Percentiles rank a stretch among this genome's conserved stretches.
These are phyloP conservation scores for Euphorbia schlechtendalii DNA, from an alignment of 441 rosid species.

Conservation along the genomic window DNA sequence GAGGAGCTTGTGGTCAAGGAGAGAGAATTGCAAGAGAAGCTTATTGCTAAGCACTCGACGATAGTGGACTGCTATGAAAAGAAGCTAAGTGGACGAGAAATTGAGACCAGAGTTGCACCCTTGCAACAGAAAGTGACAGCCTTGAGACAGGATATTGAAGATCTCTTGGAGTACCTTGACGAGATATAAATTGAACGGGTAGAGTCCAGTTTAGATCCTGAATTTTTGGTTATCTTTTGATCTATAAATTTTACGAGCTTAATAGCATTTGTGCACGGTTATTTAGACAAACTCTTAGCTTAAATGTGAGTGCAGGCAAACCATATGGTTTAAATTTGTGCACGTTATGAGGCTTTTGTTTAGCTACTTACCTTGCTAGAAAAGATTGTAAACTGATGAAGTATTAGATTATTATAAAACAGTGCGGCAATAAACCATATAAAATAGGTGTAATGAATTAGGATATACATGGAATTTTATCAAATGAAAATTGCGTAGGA, in stretches of 20 bases:
- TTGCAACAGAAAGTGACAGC: constrained; percentile 61
- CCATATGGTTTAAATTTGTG: neutral
- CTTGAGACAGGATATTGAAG: constrained; percentile 77
- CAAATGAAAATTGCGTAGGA: neutral
- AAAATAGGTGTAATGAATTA: neutral
- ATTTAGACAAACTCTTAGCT: neutral
- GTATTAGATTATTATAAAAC: neutral
- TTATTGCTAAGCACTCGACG: constrained; percentile 71
- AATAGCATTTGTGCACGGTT: neutral
- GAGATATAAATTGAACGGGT: constrained; percentile 27
- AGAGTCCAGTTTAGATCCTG: constrained; percentile 1
- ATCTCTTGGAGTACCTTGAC: constrained; percentile 68
- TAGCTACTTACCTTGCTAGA: neutral
- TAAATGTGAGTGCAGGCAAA: neutral
- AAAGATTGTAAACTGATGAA: neutral
- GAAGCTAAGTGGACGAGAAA: constrained; percentile 58
- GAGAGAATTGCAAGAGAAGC: constrained; percentile 78
- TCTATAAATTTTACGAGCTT: neutral
- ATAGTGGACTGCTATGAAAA: constrained; percentile 72
- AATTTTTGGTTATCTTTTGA: constrained; percentile 14
- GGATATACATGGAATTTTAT: neutral
- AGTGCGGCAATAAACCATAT: neutral
- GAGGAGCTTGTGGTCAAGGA: constrained; percentile 77
- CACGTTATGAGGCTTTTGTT: neutral
- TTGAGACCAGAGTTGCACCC: constrained; percentile 62